Conservation (phyloP, 495 filamentous ascomycete genomes). For the Massariosphaeria phaeospora region DNA sequence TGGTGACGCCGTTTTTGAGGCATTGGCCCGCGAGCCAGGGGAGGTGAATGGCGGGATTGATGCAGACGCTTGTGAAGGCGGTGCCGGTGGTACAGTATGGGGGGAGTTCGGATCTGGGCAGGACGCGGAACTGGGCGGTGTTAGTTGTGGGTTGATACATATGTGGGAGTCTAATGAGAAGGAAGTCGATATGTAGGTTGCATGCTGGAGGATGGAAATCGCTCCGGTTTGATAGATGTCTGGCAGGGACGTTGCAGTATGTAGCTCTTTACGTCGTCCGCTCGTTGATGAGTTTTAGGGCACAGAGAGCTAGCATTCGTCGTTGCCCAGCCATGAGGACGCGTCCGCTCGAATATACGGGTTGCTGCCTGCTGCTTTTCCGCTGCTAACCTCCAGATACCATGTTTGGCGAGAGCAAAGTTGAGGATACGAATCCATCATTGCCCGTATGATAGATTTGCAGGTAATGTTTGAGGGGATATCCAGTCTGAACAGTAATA, state of each 20-base stretch:
- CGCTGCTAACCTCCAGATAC: no score
- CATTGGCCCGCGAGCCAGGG: constrained; percentile 78
- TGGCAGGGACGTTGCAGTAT: no score
- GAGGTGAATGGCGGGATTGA: constrained; percentile 84
- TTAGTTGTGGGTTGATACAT: not conserved
- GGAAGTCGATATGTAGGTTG: not conserved
- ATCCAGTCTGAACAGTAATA: not conserved
- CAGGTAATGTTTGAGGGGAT: not conserved
- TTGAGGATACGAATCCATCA: no score
- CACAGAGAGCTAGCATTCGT: no score
- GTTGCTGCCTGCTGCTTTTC: no score
- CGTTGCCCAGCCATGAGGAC: no score
- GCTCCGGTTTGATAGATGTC: no score
- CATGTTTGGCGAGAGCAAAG: no score
- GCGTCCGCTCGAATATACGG: no score
- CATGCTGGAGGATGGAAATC: not conserved
- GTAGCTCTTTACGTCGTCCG: no score
- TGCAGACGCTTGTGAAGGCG: constrained; percentile 77
- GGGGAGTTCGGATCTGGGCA: constrained; percentile 54
- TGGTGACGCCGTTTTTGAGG: constrained; percentile 58
- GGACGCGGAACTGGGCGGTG: constrained; percentile 35
- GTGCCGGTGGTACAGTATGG: constrained; percentile 61
- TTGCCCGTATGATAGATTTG: not conserved
- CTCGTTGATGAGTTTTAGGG: no score
- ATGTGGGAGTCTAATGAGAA: not conserved